phyloP scores from a whole-genome alignment of 371 early-diverging fungal genomes.

The Mucor lusitanicus region DNA sequence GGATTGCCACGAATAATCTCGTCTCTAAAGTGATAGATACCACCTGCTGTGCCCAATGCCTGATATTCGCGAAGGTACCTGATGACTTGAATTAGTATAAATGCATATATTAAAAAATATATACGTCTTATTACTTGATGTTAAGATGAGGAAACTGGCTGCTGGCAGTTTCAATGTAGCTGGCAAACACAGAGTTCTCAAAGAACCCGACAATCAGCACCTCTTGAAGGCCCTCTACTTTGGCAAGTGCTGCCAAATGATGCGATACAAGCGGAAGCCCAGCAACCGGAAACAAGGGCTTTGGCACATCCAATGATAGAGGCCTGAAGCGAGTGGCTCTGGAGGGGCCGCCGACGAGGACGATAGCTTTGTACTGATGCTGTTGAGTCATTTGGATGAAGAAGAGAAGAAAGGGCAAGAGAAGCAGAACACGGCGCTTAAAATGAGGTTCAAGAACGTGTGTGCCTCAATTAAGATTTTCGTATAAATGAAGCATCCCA shows the following conservation, averaged over 20 bases:
- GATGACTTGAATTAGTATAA: neutral
- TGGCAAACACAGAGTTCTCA: constrained; percentile 87
- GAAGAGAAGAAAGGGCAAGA: neutral
- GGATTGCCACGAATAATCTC: constrained; percentile 90
- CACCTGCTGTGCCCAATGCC: constrained; percentile 95
- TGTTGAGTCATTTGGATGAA: constrained; percentile 8
- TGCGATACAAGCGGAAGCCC: constrained; percentile 94
- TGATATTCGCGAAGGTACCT: constrained; percentile 97
- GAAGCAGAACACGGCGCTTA: neutral
- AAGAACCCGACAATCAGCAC: constrained; percentile 95
- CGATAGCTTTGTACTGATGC: constrained; percentile 71
- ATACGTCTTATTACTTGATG: constrained; percentile 34
- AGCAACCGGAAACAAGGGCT: constrained; percentile 97
- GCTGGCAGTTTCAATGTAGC: constrained; percentile 80
- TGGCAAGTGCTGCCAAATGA: constrained; percentile 89
- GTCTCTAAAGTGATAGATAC: constrained; percentile 97
- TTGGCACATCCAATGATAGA: constrained; percentile 90
- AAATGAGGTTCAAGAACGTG: neutral
- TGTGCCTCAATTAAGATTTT: too few species aligned
- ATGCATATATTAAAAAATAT: neutral
- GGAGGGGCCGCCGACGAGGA: constrained; percentile 96
- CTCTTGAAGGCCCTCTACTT: constrained; percentile 84
- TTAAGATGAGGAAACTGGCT: constrained; percentile 81
- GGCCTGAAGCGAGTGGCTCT: constrained; percentile 96
- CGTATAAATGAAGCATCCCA: neutral